Base-by-base conservation (phyloP, 2,329 filamentous ascomycete genomes). In the Neonectria punicea region DNA sequence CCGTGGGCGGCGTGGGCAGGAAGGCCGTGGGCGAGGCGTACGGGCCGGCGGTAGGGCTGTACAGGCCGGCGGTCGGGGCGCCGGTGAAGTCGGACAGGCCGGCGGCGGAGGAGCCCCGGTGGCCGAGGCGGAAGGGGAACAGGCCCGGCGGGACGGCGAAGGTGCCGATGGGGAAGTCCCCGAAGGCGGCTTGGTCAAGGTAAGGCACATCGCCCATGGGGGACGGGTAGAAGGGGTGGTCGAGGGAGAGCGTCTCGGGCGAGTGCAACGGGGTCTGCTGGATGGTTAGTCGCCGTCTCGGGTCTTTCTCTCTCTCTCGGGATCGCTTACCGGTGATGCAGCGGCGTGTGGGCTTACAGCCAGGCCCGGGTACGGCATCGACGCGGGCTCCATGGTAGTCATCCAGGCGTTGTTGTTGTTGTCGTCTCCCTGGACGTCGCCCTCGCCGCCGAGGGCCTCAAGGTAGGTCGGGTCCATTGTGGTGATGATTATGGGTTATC, bases 391-490 rank as follows among this genome's bases (percentile, higher is more conserved):
- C 36, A 73, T 66, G 43, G 66, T 55, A 25, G 55, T 68, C 62
- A 73, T 70, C 71, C 71, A 73, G 46, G 66, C 59, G 30, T 67
- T 60, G 22, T 25, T 60, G 22, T 25, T 25, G 5, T 6, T 25
- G 25, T 25, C 25, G 25, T 70, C 43, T 43, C 63, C 56, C 10
- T 34, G 49, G 49, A 22, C 16, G n/a, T 34, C 28, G 49, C 50
- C 61, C 9, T 62, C 60, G 22, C 71, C 70, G 44, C 54, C 63
- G 47, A 63, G 14, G 47, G 56, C 59, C 57, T 73, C 71, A 53
- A 71, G 70, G 59, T 70, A 73, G 50, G 49, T 70, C 50, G 71
- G 72, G 66, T 51, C 67, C 71, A 72, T 73, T 54, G 68, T 73
- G 59, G 64, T 72, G 30, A 41, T 57, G 56, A 70, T 72, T 62